Evolutionary conservation across 2,329 filamentous ascomycete species (phyloP), one percentile per base, ranked within the genome.

Genomic region (Monilinia polystroma): DNA sequence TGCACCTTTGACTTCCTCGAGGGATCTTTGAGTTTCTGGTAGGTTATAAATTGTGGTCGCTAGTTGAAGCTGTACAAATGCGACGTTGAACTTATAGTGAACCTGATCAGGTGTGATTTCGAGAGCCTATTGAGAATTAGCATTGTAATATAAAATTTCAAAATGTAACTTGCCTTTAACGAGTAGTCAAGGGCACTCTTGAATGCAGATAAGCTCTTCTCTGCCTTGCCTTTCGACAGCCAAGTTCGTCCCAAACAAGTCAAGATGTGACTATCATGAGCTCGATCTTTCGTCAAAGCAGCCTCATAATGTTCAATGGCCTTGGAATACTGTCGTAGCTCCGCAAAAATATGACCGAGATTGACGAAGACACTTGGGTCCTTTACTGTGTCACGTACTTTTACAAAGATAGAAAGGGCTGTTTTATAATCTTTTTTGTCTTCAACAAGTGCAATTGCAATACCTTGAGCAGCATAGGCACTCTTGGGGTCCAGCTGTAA

Each of bases 11-110:
- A 99, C 87, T 74, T 98, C 93, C 68, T 85, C 84, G 3, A 94
- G 83, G 0, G 90, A 91, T 62, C 93, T 88, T 75, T 93, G 88
- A 7, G 86, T 85, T 76, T 97, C 92, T 6, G 86, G 83, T 64
- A 97, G 82, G 47, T 81, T 83, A 78, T 92, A 89, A 65, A 97
- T 87, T 41, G 90, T 86, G 56, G 90, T 90, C 26, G 94, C 94
- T 65, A 98, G 88, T 77, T 97, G 93, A 70, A 97, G 96, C 76
- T 98, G 95, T 38, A 98, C 92, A 75, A 97, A 99, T 0, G 95
- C 95, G 38, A 99, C 91, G 75, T 99, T 99, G 84, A 99, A 99
- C 77, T 95, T 92, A 78, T 95, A 92, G 78, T 97, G 92, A 41
- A 93, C 84, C 73, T 96, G 92, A 5, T 95, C 90, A 0, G 93